These are phyloP conservation scores for Codiaeum variegatum DNA, from an alignment of 441 rosid genomes.

Conservation along the genomic window DNA sequence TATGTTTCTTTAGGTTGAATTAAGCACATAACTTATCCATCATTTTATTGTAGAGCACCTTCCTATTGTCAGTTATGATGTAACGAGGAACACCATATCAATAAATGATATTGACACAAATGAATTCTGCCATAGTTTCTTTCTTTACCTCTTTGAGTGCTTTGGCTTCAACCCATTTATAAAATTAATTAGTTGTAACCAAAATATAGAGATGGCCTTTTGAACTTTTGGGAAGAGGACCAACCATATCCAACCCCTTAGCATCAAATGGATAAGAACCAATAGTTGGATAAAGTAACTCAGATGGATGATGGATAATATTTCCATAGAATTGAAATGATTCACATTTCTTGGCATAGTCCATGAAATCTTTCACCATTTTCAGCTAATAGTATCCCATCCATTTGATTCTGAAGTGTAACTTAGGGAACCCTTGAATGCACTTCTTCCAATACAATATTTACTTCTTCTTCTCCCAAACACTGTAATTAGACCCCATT, in stretches of 20 bases:
- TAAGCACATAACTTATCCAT: background rate
- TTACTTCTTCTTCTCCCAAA: background rate
- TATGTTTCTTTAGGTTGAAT: background rate
- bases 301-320: background rate
- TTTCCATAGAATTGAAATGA: conserved; percentile 6
- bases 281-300: background rate
- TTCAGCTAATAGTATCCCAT: conserved; percentile 13
- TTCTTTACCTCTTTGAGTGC: background rate
- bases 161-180: background rate
- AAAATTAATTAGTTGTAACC: background rate
- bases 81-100: background rate
- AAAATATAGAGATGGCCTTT: background rate
- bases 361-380: conserved; percentile 7
- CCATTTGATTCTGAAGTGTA: background rate
- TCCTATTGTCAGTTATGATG: conserved; percentile 1
- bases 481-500: background rate
- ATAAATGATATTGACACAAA: background rate
- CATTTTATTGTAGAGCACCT: background rate
- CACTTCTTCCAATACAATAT: background rate
- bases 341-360: background rate
- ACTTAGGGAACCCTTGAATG: background rate
- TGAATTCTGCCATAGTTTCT: background rate
- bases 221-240: background rate
- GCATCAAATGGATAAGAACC: conserved; percentile 8
- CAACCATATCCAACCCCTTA: conserved; percentile 13